Evolutionary conservation across 2,329 filamentous ascomycete genomes (phyloP).

Genomic region (Penicillium sp.): DNA sequence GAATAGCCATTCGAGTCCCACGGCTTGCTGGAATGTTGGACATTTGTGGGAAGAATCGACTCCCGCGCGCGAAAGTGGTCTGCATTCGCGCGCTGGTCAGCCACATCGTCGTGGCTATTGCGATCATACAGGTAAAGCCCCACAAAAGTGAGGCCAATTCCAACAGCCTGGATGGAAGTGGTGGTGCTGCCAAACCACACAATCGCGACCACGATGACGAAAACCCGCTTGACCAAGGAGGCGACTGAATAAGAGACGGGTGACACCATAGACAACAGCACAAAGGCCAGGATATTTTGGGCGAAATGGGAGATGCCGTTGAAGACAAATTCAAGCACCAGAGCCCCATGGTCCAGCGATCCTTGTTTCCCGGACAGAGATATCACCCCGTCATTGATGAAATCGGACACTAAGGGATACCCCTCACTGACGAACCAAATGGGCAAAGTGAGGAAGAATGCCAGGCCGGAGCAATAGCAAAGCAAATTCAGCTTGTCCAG

Average conservation of each 20-base stretch:
- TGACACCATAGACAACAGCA: conserved; percentile 87
- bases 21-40: conserved; percentile 35
- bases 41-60: conserved; percentile 66
- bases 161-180: conserved; percentile 76
- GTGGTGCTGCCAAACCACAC: conserved; percentile 94
- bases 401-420: conserved; percentile 71
- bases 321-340: conserved; percentile 85
- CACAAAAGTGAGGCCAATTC: conserved; percentile 85
- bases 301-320: conserved; percentile 96
- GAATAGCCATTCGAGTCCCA: conserved; percentile 40
- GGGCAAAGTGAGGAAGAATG: conserved; percentile 82
- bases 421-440: conserved; percentile 95
- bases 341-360: conserved; percentile 62
- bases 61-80: conserved; percentile 63
- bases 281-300: conserved; percentile 93
- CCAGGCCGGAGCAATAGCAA: conserved; percentile 93
- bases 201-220: conserved; percentile 92
- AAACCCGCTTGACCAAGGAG: conserved; percentile 93
- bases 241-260: conserved; percentile 97
- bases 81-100: conserved; percentile 71
- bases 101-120: conserved; percentile 82
- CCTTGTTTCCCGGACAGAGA: conserved; percentile 75
- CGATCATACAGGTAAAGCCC: conserved; percentile 96
- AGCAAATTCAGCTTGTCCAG: conserved; percentile 95
- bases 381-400: conserved; percentile 78